Evolutionary conservation across 225 moss, liverwort and hornwort genomes (phyloP).

Genomic region (Straminergon stramineum): DNA sequence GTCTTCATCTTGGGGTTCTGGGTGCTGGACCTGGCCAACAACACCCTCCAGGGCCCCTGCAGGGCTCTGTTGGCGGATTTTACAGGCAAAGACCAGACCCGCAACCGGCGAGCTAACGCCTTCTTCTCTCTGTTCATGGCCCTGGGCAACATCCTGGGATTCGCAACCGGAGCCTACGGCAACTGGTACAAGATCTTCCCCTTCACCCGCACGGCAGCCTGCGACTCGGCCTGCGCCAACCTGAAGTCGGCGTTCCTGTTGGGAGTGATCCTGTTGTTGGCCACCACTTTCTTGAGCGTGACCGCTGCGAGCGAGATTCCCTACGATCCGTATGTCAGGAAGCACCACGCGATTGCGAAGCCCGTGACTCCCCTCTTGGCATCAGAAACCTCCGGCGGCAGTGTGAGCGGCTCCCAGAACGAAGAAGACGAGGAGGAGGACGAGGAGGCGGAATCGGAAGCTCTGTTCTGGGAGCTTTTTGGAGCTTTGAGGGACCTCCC

Average conservation of each 20-base stretch:
- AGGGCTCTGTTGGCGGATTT: slow-evolving; percentile 79
- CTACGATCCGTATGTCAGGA: slow-evolving; percentile 26
- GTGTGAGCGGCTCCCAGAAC: not conserved
- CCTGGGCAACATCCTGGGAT: slow-evolving; percentile 77
- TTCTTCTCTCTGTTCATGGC: slow-evolving; percentile 90
- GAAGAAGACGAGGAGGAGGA: slow-evolving; percentile 67
- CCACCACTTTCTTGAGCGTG: slow-evolving; percentile 56
- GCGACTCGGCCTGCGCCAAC: slow-evolving; percentile 60
- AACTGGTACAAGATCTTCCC: slow-evolving; percentile 48
- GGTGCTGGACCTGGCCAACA: slow-evolving; percentile 83
- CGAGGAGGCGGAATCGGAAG: slow-evolving; percentile 56
- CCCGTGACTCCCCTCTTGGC: slow-evolving; percentile 41
- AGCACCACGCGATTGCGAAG: slow-evolving; percentile 7
- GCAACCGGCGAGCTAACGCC: slow-evolving; percentile 73
- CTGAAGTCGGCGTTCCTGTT: slow-evolving; percentile 79
- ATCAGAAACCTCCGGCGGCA: not conserved
- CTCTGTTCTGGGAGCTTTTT: slow-evolving; percentile 66
- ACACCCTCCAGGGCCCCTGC: slow-evolving; percentile 84
- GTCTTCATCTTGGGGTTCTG: slow-evolving; percentile 77
- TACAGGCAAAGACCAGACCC: slow-evolving; percentile 65
- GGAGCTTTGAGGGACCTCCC: slow-evolving; percentile 65
- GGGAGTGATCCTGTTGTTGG: slow-evolving; percentile 43
- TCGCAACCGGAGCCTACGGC: slow-evolving; percentile 73
- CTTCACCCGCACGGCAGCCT: slow-evolving; percentile 49
- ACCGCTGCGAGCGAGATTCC: slow-evolving; percentile 72